These are phyloP conservation scores for Fusarium mangiferae DNA, from an alignment of 2,329 filamentous ascomycete genomes.

Conservation along the genomic window DNA sequence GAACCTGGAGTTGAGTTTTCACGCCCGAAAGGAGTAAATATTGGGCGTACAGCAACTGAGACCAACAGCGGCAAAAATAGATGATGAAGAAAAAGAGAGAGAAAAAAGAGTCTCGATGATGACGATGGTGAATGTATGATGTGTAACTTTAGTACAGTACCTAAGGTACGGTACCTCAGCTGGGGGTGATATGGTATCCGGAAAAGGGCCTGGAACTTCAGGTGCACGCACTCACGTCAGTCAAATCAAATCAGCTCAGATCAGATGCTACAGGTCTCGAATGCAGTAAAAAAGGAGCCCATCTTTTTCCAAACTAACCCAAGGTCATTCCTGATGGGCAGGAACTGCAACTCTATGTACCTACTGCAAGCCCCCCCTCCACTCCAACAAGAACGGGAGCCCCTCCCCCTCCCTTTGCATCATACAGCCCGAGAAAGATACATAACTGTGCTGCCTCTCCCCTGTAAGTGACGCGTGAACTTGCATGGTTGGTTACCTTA, in stretches of 20 bases:
- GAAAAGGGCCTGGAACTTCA: conserved; percentile 30
- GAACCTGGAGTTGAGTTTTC: conserved; percentile 5
- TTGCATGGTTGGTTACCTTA: not conserved
- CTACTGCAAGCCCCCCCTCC: not conserved
- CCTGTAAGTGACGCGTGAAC: conserved; percentile 7
- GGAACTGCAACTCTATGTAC: not conserved
- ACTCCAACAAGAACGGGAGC: conserved; percentile 15
- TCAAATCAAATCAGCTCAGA: not conserved
- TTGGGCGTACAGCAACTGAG: conserved; percentile 21
- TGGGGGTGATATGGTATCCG: not conserved
- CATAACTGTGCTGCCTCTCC: conserved; percentile 15
- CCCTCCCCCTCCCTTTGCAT: conserved; percentile 42
- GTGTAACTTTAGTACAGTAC: conserved; percentile 22
- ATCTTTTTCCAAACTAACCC: not conserved
- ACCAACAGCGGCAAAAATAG: conserved; percentile 8
- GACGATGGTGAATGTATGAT: conserved; percentile 31
- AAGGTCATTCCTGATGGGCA: not conserved
- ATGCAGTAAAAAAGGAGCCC: conserved; percentile 6
- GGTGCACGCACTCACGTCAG: conserved; percentile 16
- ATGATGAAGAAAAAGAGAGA: not conserved
- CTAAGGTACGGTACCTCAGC: not conserved
- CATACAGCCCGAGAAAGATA: conserved; percentile 26
- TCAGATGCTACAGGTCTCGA: conserved; percentile 1
- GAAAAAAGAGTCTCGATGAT: conserved; percentile 18
- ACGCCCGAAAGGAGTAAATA: not conserved